Percentiles rank a stretch among this genome's conserved stretches.
These are phyloP conservation scores for Narthecium ossifragum DNA, from an alignment of 106 monocot species.

Conservation along the genomic window DNA sequence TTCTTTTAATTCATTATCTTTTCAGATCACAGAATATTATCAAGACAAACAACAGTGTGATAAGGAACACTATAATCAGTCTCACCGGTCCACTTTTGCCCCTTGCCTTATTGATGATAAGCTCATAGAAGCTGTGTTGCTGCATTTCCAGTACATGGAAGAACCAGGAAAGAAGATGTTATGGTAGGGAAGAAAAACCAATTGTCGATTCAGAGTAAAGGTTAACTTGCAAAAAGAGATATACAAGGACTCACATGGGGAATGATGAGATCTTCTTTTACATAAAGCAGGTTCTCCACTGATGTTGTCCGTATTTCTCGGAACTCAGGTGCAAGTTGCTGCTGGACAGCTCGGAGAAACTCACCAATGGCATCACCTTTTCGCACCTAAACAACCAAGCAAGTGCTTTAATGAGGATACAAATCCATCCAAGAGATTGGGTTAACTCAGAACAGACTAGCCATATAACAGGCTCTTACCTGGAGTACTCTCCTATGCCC, in stretches of 20 bases:
- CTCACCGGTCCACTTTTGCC: conserved; percentile 99
- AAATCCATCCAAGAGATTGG: neutral
- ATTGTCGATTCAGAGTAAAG: neutral
- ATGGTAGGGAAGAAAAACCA: conserved; percentile 3
- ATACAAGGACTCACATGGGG: conserved; percentile 57
- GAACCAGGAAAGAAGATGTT: too few species aligned
- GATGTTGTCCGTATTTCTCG: conserved; percentile 92
- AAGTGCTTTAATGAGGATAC: neutral
- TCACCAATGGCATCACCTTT: conserved; percentile 97
- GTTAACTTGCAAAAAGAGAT: neutral
- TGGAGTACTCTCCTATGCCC: conserved; percentile 91
- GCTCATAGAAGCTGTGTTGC: conserved; percentile 99
- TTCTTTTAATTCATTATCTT: too few species aligned
- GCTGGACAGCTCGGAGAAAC: conserved; percentile 93
- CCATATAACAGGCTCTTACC: conserved; percentile 14
- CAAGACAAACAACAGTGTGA: too few species aligned
- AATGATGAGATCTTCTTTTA: conserved; percentile 98
- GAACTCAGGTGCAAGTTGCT: conserved; percentile 95
- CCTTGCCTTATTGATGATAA: conserved; percentile 97
- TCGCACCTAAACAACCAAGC: conserved; percentile 43
- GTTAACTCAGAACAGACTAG: neutral
- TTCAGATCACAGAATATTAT: too few species aligned
- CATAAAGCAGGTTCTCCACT: conserved; percentile 91
- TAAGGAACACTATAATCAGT: too few species aligned
- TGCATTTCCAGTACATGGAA: conserved; percentile 24